These are phyloP conservation scores for Pseudogymnoascus sp. DNA, from an alignment of 2,329 filamentous ascomycete genomes.

Conservation along the genomic window DNA sequence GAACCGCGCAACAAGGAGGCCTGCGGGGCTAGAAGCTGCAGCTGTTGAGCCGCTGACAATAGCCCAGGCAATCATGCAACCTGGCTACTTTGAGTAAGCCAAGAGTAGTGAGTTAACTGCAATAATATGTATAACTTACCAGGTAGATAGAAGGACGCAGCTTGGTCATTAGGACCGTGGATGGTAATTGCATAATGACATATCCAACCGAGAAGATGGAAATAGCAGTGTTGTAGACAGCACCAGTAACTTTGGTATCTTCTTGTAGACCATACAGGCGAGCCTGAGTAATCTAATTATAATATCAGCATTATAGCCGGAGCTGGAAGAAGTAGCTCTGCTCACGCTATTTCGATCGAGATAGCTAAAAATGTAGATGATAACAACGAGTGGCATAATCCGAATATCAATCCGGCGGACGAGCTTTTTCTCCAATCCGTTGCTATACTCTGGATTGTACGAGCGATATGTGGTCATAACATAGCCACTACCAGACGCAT, in stretches of 20 bases:
- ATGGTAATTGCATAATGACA: conserved; percentile 42
- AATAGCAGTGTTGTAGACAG: background rate
- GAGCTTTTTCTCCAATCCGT: conserved; percentile 29
- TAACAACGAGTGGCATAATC: conserved; percentile 34
- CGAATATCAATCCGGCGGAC: conserved; percentile 30
- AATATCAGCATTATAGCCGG: background rate
- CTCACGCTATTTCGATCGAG: conserved; percentile 29
- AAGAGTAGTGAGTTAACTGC: background rate
- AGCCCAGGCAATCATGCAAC: conserved; percentile 26
- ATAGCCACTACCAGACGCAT: background rate
- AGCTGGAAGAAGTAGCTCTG: background rate
- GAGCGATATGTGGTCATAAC: background rate
- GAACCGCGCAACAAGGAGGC: conserved; percentile 30
- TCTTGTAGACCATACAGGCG: background rate
- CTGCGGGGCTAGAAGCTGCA: conserved; percentile 27
- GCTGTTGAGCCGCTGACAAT: conserved; percentile 29
- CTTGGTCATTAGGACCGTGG: conserved; percentile 40
- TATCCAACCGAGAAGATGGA: conserved; percentile 36
- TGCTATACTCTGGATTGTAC: conserved; percentile 5
- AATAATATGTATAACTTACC: background rate
- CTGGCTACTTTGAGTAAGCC: background rate
- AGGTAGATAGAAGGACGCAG: background rate
- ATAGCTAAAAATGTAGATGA: conserved; percentile 37
- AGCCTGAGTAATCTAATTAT: background rate
- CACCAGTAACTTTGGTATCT: background rate